Evolutionary conservation across 192 early-diverging fungal species (phyloP).

Genomic region (Podila clonocystis): DNA sequence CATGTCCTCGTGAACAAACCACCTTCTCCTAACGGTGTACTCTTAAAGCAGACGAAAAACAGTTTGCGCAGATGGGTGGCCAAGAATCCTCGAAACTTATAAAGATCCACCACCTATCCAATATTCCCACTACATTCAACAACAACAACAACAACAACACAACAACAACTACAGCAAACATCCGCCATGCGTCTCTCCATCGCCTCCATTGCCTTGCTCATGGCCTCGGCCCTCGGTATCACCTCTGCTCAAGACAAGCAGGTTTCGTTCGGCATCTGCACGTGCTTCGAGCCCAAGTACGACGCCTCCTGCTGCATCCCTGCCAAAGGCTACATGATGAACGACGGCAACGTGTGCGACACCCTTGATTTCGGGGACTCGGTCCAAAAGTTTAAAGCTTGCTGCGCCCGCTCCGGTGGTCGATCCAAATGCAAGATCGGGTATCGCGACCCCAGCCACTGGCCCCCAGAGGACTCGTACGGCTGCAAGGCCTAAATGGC

Average conservation of each 20-base stretch:
- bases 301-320: constrained; percentile 45
- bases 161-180: background rate
- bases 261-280: constrained; percentile 27
- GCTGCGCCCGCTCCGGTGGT: constrained; percentile 30
- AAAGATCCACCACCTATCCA: too few species aligned
- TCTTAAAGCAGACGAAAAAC: too few species aligned
- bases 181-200: constrained; percentile 18
- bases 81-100: too few species aligned
- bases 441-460: constrained; percentile 15
- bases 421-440: constrained; percentile 37
- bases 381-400: background rate
- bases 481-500: constrained; percentile 8
- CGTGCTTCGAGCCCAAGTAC: constrained; percentile 38
- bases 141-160: too few species aligned
- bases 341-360: constrained; percentile 18
- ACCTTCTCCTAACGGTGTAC: too few species aligned
- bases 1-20: too few species aligned
- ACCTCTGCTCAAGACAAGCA: background rate
- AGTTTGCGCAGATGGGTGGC: too few species aligned
- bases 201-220: constrained; percentile 13
- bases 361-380: constrained; percentile 1
- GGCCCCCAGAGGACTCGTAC: constrained; percentile 22
- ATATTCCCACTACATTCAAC: too few species aligned
- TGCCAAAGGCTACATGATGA: constrained; percentile 7
- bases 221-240: constrained; percentile 4